Evolutionary conservation across 1,284 basidiomycete genomes (phyloP).

Genomic region (Cryptococcus sp.): DNA sequence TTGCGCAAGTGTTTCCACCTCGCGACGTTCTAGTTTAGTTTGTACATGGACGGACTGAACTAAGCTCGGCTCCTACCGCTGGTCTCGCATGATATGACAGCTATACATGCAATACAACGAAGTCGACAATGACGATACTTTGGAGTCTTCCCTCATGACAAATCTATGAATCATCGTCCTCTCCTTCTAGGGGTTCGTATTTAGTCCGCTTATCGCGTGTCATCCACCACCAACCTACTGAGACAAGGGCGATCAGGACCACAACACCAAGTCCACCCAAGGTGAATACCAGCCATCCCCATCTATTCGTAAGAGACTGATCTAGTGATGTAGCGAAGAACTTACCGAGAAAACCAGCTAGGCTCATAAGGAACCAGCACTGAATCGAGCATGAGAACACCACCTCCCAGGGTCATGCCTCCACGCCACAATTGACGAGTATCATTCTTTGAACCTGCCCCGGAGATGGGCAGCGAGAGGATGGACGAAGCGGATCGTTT

Average conservation of each 20-base stretch:
- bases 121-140: no score
- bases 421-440: conserved; percentile 29
- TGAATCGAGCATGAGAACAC: conserved; percentile 81
- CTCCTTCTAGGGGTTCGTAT: conserved; percentile 76
- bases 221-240: conserved; percentile 69
- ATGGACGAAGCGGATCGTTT: conserved; percentile 47
- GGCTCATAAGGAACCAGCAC: conserved; percentile 82
- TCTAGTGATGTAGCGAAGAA: background rate
- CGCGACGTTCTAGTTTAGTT: no score
- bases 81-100: no score
- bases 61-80: no score
- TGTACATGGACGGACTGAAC: no score
- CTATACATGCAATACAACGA: no score
- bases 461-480: background rate
- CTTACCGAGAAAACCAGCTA: conserved; percentile 58
- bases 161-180: conserved; percentile 53
- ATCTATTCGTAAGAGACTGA: conserved; percentile 13
- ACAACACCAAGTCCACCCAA: conserved; percentile 58
- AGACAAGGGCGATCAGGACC: conserved; percentile 55
- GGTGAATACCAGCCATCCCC: conserved; percentile 40
- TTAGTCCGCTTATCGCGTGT: conserved; percentile 65
- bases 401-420: conserved; percentile 57
- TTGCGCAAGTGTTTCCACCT: no score
- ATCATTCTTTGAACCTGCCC: conserved; percentile 6
- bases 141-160: no score